Evolutionary conservation across 768 basidiomycete species (phyloP), one percentile per base, ranked within the genome.

Genomic region (Boletus rex-veris): DNA sequence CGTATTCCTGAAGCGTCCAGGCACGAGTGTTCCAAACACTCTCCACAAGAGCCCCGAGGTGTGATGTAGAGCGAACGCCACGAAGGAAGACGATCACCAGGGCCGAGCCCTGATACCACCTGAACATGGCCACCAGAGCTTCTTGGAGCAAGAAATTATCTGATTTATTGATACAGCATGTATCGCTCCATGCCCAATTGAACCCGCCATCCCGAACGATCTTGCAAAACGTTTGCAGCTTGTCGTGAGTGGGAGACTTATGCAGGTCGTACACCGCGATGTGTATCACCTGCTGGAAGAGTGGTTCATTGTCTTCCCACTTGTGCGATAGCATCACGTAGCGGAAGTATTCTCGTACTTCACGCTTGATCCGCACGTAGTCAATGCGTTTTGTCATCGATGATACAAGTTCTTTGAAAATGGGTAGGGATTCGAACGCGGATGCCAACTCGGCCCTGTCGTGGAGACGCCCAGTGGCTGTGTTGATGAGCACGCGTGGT

Each of bases 261-360:
- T 21, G 12, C 5, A 46, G 19, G 33, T 46, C 45, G 12, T 46
- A 21, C 14, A 46, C 45, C 14, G 19, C 45, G 4, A 6, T 46
- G 7, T 7, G n/a, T 24, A 46, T 3, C 9, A 46, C 33, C 9
- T 46, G 12, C 15, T 19, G 12, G 45, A 46, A 46, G 5, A 21
- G 14, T 9, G 45, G 45, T 10, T 46, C 45, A 3, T 21, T 35
- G 3, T 46, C 15, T 26, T 42, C 40, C 49, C 31, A 50, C 41
- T 36, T 42, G 41, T 50, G 49, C 33, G 49, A 50, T n/a, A 50
- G 33, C 49, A 36, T 50, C 15, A 43, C 41, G 11, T 50, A 50
- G 18, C 33, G 31, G 33, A 50, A 50, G 41, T 43, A 50, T 33
- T 26, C 21, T 24, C 49, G 49, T 35, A 43, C 33, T 50, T 26